Percentiles rank a stretch among this genome's conserved stretches.
These are phyloP conservation scores for Calophaca sinica DNA, from an alignment of 306 rosid genomes.

Conservation along the genomic window DNA sequence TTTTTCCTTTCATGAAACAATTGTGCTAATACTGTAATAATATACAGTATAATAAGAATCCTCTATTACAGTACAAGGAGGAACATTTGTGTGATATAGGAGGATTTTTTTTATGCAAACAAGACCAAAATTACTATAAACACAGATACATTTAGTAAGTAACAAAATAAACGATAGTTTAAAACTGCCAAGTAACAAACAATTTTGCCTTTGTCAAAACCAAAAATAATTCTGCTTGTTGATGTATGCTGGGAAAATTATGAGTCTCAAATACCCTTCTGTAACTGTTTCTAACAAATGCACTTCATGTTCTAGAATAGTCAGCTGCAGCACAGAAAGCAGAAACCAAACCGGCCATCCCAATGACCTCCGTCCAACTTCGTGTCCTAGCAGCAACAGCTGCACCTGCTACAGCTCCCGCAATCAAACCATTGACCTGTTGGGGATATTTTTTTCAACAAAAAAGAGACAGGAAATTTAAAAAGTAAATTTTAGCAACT, in stretches of 20 bases:
- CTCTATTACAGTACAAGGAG: slow-evolving; percentile 22
- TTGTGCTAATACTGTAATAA: not conserved
- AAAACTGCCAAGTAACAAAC: slow-evolving; percentile 6
- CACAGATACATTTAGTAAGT: not conserved
- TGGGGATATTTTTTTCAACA: not conserved
- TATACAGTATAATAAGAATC: not conserved
- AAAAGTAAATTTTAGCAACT: slow-evolving; percentile 30
- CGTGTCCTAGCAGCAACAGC: slow-evolving; percentile 75
- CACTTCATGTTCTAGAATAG: slow-evolving; percentile 56
- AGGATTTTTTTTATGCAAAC: not conserved
- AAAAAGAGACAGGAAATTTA: not conserved
- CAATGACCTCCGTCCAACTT: slow-evolving; percentile 65
- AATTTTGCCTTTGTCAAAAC: not conserved
- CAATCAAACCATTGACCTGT: slow-evolving; percentile 84
- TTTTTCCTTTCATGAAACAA: no score
- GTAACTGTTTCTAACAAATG: slow-evolving; percentile 11
- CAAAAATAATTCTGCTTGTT: not conserved
- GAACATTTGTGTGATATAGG: not conserved
- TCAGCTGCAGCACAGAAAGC: slow-evolving; percentile 71
- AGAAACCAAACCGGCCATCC: slow-evolving; percentile 72
- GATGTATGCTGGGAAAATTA: not conserved
- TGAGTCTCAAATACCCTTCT: slow-evolving; percentile 9
- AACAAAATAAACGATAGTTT: not conserved
- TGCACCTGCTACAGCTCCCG: slow-evolving; percentile 83
- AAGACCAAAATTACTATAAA: not conserved